Evolutionary conservation across 108 stramenopile species (phyloP).

Genomic region (Nannochloropsis gaditana): DNA sequence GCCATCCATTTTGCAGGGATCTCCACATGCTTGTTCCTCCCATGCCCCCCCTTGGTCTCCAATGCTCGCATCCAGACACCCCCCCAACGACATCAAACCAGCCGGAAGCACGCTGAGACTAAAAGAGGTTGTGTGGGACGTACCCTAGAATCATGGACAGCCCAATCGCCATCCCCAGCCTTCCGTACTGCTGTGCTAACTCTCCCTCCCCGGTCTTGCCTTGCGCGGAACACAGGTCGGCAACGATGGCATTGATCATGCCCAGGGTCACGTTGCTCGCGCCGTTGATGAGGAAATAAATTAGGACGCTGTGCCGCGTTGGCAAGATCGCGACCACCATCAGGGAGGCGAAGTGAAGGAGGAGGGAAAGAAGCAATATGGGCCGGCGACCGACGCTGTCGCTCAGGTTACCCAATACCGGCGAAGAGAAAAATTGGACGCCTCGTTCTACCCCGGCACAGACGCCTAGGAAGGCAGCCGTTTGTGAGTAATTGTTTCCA

Average conservation of each 20-base stretch:
- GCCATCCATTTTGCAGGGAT: too few relatives aligned
- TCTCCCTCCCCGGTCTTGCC: background rate
- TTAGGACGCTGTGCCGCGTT: background rate
- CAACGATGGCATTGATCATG: constrained; percentile 11
- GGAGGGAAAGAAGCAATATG: background rate
- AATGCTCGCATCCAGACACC: background rate
- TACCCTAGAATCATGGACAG: background rate
- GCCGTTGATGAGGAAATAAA: background rate
- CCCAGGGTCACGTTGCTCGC: background rate
- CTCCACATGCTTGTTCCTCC: too few relatives aligned
- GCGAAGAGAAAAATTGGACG: background rate
- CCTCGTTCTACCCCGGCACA: background rate
- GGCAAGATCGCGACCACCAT: background rate
- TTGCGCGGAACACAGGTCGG: background rate
- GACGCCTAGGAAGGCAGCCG: background rate
- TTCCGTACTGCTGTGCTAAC: background rate
- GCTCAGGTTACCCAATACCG: background rate
- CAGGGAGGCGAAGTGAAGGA: constrained; percentile 1
- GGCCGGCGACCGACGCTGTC: constrained; percentile 7
- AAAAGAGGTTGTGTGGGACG: background rate
- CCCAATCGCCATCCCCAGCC: background rate
- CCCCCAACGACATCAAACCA: background rate
- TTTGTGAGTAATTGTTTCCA: background rate
- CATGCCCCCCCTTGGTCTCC: too few relatives aligned
- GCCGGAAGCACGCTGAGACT: background rate